These are phyloP conservation scores for Aurinia saxatilis DNA, from an alignment of 345 rosid species.

Conservation along the genomic window DNA sequence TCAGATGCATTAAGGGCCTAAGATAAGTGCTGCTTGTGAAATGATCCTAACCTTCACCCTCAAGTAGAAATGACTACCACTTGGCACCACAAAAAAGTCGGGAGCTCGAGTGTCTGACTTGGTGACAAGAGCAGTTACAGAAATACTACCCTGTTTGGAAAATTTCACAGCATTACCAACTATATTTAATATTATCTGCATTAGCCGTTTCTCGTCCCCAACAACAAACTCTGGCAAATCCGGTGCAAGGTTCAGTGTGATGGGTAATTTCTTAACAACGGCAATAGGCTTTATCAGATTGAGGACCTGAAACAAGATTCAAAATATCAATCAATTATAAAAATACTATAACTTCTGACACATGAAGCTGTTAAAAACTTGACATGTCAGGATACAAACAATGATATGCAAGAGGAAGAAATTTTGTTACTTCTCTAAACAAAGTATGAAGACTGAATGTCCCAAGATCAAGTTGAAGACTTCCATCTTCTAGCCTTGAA, in stretches of 20 bases:
- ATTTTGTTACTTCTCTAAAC: conserved; percentile 62
- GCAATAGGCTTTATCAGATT: conserved; percentile 89
- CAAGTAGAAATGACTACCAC: conserved; percentile 74
- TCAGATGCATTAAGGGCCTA: background rate
- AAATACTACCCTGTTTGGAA: conserved; percentile 78
- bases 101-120: conserved; percentile 64
- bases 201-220: conserved; percentile 91
- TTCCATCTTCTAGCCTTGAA: conserved; percentile 98
- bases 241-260: conserved; percentile 66
- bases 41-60: conserved; percentile 72
- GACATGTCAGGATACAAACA: background rate
- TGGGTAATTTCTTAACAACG: conserved; percentile 65
- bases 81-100: conserved; percentile 52
- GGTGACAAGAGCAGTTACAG: conserved; percentile 66
- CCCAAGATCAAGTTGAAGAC: conserved; percentile 75
- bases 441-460: conserved; percentile 67
- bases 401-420: background rate
- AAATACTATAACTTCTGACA: background rate
- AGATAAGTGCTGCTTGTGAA: background rate
- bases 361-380: background rate
- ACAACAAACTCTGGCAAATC: conserved; percentile 82
- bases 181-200: conserved; percentile 79
- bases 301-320: conserved; percentile 52
- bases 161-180: conserved; percentile 96
- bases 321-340: background rate